Percentiles rank a stretch among this genome's conserved stretches.
Evolutionary conservation across 768 basidiomycete genomes (phyloP).

Genomic region (Phylloporus sp.): DNA sequence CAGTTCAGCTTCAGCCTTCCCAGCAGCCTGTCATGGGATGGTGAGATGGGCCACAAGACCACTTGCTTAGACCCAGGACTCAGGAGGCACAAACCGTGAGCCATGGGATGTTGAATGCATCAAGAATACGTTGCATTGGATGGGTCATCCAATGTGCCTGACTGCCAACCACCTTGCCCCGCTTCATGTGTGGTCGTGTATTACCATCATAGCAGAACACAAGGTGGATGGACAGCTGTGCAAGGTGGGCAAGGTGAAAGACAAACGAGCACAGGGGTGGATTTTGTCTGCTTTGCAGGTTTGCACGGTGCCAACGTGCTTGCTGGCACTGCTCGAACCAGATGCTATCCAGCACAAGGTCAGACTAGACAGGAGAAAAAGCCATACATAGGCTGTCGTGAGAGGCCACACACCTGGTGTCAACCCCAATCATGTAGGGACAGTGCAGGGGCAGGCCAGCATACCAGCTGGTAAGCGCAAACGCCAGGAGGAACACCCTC

Average conservation of each 20-base stretch:
- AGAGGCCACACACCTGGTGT: no score
- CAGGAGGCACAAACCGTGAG: background rate
- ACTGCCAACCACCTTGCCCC: background rate
- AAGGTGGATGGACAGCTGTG: background rate
- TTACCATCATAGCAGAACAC: background rate
- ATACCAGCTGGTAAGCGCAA: no score
- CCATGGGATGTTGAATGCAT: background rate
- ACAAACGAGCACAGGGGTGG: background rate
- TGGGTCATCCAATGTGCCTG: slow-evolving; percentile 3
- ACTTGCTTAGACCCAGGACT: no score
- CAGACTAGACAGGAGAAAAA: no score
- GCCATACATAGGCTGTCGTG: no score
- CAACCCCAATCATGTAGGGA: no score
- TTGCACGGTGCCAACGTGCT: background rate
- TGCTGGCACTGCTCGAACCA: slow-evolving; percentile 1
- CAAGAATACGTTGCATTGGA: background rate
- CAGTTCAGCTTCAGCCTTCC: background rate
- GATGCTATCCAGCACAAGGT: no score
- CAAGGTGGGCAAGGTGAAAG: background rate
- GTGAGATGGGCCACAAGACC: background rate
- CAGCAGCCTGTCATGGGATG: background rate
- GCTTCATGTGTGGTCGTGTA: no score
- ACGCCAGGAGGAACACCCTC: no score
- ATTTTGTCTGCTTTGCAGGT: background rate
- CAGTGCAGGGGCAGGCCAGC: no score